Conservation (phyloP, 768 basidiomycete species). For the Amanita exitialis region DNA sequence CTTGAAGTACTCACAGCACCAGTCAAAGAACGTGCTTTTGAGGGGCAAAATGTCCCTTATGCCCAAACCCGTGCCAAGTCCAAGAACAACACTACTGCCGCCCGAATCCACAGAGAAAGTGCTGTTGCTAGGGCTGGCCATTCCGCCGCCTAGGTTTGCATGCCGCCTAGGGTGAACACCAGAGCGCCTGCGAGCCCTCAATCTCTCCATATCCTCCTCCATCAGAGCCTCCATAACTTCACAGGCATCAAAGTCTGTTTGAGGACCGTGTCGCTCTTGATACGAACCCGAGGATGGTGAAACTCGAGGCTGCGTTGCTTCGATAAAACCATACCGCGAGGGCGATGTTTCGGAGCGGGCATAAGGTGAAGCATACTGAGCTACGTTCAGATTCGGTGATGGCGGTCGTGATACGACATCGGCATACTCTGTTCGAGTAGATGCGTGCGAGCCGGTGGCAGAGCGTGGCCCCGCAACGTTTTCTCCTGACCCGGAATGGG, state of each 20-base stretch:
- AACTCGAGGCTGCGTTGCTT: conserved; percentile 8
- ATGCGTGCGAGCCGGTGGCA: conserved; percentile 12
- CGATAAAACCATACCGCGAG: conserved; percentile 13
- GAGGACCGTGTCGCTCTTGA: conserved; percentile 21
- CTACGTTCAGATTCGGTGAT: conserved; percentile 69
- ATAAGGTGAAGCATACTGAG: conserved; percentile 72
- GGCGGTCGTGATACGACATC: conserved; percentile 56
- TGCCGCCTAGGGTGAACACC: conserved; percentile 31
- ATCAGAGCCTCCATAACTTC: conserved; percentile 84
- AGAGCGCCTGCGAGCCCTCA: conserved; percentile 56
- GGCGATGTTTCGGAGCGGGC: conserved; percentile 30
- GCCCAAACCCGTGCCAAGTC: conserved; percentile 70
- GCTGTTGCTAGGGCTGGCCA: conserved; percentile 65
- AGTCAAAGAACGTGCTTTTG: conserved; percentile 89
- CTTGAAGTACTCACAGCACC: conserved; percentile 95
- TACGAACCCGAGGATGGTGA: conserved; percentile 22
- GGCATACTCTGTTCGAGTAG: conserved; percentile 16
- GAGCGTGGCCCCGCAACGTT: conserved; percentile 31
- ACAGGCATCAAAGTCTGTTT: conserved; percentile 54
- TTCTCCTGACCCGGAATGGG: conserved; percentile 29
- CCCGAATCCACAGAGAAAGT: conserved; percentile 69
- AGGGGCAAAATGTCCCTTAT: conserved; percentile 82
- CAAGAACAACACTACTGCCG: conserved; percentile 60
- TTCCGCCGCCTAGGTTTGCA: conserved; percentile 25
- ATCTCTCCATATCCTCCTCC: conserved; percentile 90